Conservation (phyloP, 2,329 filamentous ascomycete genomes). For the Neonectria punicea region DNA sequence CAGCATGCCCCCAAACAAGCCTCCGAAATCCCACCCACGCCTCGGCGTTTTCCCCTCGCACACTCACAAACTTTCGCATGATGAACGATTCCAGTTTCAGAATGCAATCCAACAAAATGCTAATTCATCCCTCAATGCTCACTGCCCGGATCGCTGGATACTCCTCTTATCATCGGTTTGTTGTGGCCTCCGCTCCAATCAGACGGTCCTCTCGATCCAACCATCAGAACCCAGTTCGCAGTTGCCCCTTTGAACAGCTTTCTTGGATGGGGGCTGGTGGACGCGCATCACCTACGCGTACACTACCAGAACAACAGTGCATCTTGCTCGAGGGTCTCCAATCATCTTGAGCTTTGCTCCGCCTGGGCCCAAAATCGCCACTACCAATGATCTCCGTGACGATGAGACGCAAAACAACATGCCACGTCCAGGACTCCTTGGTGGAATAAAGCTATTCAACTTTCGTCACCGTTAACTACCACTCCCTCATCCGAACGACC, state of each 20-base stretch:
- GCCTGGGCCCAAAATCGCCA: not conserved
- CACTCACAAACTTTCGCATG: conserved; percentile 16
- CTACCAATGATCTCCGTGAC: not conserved
- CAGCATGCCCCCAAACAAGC: conserved; percentile 28
- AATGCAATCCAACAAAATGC: not conserved
- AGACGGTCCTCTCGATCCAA: conserved; percentile 4
- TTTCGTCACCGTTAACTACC: conserved; percentile 6
- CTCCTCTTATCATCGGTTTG: not conserved
- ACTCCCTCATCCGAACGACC: conserved; percentile 9
- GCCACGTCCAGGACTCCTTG: not conserved
- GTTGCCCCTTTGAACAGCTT: conserved; percentile 5
- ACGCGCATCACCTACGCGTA: conserved; percentile 10
- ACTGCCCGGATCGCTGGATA: not conserved
- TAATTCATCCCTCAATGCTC: not conserved
- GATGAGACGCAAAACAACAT: not conserved
- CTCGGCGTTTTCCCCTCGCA: conserved; percentile 25
- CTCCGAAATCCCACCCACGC: conserved; percentile 33
- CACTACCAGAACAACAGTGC: not conserved
- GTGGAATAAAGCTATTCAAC: conserved; percentile 29
- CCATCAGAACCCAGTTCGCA: not conserved
- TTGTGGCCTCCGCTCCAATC: conserved; percentile 4
- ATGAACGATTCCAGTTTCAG: not conserved
- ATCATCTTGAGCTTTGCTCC: not conserved
- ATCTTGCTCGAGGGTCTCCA: not conserved
- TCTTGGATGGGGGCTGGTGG: not conserved